A percentile compares a stretch with the other conserved stretches of the same genome.
These are phyloP conservation scores for Dactylonectria macrodidyma DNA, from an alignment of 2,329 filamentous ascomycete species.

Conservation along the genomic window DNA sequence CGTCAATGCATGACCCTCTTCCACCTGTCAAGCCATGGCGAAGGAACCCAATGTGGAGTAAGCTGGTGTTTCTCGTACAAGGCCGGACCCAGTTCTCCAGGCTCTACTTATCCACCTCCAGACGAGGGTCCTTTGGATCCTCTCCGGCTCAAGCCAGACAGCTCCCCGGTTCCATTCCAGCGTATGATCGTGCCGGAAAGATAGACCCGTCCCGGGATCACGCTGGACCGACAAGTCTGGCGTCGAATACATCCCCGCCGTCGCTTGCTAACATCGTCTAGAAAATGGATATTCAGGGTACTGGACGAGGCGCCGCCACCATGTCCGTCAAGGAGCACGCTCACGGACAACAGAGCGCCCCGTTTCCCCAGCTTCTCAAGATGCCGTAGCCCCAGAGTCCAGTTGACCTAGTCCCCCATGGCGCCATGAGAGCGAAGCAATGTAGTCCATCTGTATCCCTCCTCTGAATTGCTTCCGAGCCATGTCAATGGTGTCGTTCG, in stretches of 20 bases:
- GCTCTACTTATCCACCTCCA: conserved; percentile 13
- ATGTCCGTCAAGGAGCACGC: background rate
- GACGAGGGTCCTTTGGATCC: conserved; percentile 4
- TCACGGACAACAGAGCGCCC: conserved; percentile 4
- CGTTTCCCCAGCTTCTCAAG: conserved; percentile 24
- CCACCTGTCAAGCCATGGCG: conserved; percentile 1
- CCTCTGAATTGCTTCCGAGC: conserved; percentile 3
- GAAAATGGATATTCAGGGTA: background rate
- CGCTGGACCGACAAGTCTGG: conserved; percentile 10
- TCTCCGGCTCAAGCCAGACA: conserved; percentile 20
- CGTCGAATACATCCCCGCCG: background rate
- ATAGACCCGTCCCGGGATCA: conserved; percentile 5
- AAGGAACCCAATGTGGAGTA: conserved; percentile 17
- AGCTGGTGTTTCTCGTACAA: conserved; percentile 6
- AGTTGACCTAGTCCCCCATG: conserved; percentile 1
- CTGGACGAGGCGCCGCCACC: background rate
- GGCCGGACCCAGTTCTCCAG: conserved; percentile 18
- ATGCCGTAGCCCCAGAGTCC: conserved; percentile 2
- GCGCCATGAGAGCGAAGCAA: conserved; percentile 22
- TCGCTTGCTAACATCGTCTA: background rate
- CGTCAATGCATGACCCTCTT: background rate
- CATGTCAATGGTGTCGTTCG: conserved; percentile 14
- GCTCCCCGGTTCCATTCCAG: conserved; percentile 14
- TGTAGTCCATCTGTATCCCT: conserved; percentile 13
- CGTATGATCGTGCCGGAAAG: conserved; percentile 19